Percentiles rank a stretch among this genome's conserved stretches.
phyloP scores from a whole-genome alignment of 352 stramenopile species.

The Thraustochytrium striatum region DNA sequence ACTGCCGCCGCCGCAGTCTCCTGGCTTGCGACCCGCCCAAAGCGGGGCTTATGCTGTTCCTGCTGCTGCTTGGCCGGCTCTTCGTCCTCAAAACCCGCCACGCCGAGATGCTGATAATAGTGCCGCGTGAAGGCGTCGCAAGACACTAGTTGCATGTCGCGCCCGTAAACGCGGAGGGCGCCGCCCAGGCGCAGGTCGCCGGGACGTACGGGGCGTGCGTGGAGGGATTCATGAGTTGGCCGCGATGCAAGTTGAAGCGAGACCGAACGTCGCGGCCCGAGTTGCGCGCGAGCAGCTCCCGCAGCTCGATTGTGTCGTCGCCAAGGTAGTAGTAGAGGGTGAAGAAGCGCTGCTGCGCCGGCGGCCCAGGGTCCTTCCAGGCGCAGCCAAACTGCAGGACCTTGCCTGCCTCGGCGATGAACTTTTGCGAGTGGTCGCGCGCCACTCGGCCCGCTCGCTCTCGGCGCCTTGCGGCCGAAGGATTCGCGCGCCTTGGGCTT shows the following conservation, averaged over 20 bases:
- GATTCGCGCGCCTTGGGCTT: too few species aligned
- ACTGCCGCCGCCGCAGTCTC: too few species aligned
- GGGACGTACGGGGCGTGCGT: not conserved
- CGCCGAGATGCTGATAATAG: not conserved
- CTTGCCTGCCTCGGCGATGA: constrained; percentile 46
- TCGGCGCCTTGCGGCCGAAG: too few species aligned
- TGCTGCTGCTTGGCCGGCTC: too few species aligned
- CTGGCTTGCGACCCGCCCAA: too few species aligned
- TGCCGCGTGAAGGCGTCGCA: constrained; percentile 5
- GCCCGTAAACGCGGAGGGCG: constrained; percentile 1
- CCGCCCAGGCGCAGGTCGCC: constrained; percentile 11
- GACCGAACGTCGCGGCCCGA: constrained; percentile 22
- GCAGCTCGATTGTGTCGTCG: constrained; percentile 36
- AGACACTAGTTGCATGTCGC: not conserved
- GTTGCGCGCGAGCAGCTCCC: constrained; percentile 18
- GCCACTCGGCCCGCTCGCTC: too few species aligned
- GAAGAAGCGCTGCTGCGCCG: not conserved
- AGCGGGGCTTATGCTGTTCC: too few species aligned
- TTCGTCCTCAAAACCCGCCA: too few species aligned
- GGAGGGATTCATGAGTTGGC: not conserved
- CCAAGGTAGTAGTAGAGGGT: constrained; percentile 13
- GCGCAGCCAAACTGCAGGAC: constrained; percentile 25
- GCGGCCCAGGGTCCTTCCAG: not conserved
- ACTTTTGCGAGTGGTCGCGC: constrained; percentile 33
- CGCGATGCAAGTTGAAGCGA: constrained; percentile 28